Conservation (phyloP, 345 rosid species). For the Eucalyptus tenuipes region DNA sequence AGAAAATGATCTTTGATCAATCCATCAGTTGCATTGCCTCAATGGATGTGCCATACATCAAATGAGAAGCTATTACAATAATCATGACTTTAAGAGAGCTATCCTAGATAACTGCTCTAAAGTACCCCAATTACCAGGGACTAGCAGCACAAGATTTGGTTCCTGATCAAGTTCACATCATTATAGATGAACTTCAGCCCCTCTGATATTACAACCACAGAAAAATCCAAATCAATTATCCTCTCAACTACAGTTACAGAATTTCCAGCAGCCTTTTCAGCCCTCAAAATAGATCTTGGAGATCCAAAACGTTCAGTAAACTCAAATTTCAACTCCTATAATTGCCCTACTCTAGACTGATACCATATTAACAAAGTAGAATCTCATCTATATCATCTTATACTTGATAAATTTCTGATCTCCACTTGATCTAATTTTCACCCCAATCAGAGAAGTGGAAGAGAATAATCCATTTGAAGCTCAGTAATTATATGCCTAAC, state of each 20-base stretch:
- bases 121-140: not conserved
- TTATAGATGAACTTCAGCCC: not conserved
- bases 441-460: not conserved
- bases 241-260: not conserved
- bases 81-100: not conserved
- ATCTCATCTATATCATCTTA: not conserved
- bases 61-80: not conserved
- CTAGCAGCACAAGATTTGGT: not conserved
- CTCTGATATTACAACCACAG: not conserved
- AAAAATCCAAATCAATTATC: not conserved
- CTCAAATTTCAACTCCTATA: not conserved
- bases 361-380: not conserved
- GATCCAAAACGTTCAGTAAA: not conserved
- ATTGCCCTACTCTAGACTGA: not conserved
- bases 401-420: not conserved
- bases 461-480: not conserved
- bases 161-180: not conserved
- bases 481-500: not conserved
- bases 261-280: not conserved
- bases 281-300: not conserved
- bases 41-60: not conserved
- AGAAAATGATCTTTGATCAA: not conserved
- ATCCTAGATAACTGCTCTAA: not conserved
- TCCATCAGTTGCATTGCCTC: not conserved
- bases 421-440: not conserved